These are phyloP conservation scores for Malus hybrid DNA, from an alignment of 331 rosid genomes.

Conservation along the genomic window DNA sequence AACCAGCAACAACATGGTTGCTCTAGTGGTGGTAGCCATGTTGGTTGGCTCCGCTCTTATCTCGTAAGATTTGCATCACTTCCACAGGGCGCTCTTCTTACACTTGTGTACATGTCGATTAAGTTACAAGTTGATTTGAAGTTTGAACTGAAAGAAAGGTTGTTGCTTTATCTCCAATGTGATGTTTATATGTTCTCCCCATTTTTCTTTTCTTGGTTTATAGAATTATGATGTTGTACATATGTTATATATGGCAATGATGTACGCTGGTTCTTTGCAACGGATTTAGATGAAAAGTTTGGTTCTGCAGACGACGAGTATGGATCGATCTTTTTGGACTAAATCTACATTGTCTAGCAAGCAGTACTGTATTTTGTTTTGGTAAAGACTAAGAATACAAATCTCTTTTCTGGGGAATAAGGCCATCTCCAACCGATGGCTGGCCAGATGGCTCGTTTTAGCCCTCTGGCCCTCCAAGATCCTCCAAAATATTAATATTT, in stretches of 20 bases:
- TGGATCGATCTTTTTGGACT: neutral
- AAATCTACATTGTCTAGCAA: neutral
- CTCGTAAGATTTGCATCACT: slow-evolving; percentile 70
- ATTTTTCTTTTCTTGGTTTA: neutral
- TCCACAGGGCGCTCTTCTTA: slow-evolving; percentile 88
- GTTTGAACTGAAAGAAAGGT: neutral
- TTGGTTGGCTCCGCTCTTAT: slow-evolving; percentile 71
- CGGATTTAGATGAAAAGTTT: neutral
- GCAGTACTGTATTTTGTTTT: neutral
- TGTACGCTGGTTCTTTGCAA: neutral
- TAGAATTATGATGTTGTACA: slow-evolving; percentile 20
- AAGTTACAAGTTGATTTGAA: slow-evolving; percentile 55
- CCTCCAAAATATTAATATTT: too few relatives aligned
- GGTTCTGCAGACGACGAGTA: neutral
- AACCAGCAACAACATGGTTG: slow-evolving; percentile 77
- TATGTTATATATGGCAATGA: neutral
- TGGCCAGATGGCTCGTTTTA: too few relatives aligned
- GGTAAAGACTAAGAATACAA: neutral
- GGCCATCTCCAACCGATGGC: too few relatives aligned
- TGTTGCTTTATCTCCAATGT: neutral
- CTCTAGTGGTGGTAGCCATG: slow-evolving; percentile 68
- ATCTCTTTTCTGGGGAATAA: neutral
- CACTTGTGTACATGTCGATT: slow-evolving; percentile 87
- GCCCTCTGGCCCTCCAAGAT: too few relatives aligned
- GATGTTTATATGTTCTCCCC: neutral